Evolutionary conservation across 2,329 filamentous ascomycete genomes (phyloP).

Genomic region (Fusarium anguioides): DNA sequence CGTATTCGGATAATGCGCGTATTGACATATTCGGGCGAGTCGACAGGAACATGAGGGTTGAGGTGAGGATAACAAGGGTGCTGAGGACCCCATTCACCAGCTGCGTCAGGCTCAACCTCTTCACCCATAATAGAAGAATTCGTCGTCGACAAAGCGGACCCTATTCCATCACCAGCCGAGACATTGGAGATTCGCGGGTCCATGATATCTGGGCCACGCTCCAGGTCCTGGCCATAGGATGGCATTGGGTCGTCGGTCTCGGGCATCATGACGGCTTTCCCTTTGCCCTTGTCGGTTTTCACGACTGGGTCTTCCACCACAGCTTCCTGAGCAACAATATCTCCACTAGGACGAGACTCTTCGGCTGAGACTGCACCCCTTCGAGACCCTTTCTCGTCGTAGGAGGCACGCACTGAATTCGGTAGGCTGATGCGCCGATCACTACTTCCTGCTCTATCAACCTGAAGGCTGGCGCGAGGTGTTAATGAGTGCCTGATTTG

Average conservation of each 20-base stretch:
- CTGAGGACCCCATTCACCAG: conserved; percentile 89
- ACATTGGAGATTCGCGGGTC: conserved; percentile 59
- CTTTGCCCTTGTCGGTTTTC: conserved; percentile 63
- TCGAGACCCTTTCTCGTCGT: conserved; percentile 60
- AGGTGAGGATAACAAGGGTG: conserved; percentile 95
- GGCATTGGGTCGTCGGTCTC: conserved; percentile 50
- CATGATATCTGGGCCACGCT: conserved; percentile 62
- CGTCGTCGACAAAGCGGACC: conserved; percentile 65
- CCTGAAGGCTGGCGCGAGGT: conserved; percentile 61
- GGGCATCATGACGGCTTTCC: conserved; percentile 59
- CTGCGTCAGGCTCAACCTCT: conserved; percentile 72
- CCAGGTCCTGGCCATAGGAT: conserved; percentile 63
- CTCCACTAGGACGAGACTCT: conserved; percentile 31
- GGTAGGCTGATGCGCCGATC: conserved; percentile 65
- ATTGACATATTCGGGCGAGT: conserved; percentile 76
- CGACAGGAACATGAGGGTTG: conserved; percentile 87
- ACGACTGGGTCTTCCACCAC: conserved; percentile 24
- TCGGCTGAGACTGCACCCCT: conserved; percentile 46
- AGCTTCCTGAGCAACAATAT: conserved; percentile 18
- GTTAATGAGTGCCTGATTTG: conserved; percentile 58
- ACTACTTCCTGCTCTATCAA: conserved; percentile 59
- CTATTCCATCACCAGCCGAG: conserved; percentile 63
- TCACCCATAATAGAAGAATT: conserved; percentile 72
- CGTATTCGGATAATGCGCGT: conserved; percentile 93
- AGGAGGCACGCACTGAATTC: conserved; percentile 63